Evolutionary conservation across 352 stramenopile genomes (phyloP).

Genomic region (Pilasporangium apinafurcum): DNA sequence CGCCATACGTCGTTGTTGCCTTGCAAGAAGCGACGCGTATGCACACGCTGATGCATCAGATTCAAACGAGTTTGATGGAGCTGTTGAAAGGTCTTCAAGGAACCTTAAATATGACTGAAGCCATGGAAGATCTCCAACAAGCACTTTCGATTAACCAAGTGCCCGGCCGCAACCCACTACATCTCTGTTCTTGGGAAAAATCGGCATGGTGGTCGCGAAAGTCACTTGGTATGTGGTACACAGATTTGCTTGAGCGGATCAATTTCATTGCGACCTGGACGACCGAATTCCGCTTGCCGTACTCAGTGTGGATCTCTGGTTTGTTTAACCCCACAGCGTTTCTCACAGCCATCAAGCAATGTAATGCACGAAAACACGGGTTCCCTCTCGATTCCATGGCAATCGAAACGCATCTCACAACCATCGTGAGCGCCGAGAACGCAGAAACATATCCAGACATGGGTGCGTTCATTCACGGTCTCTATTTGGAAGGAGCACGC

Average conservation of each 20-base stretch:
- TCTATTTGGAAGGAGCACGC: constrained; percentile 93
- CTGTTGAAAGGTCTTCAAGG: constrained; percentile 79
- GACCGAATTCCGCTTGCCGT: constrained; percentile 56
- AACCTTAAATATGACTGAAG: constrained; percentile 83
- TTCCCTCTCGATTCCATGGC: constrained; percentile 91
- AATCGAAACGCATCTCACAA: constrained; percentile 93
- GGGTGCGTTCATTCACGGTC: constrained; percentile 91
- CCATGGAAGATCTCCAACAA: constrained; percentile 84
- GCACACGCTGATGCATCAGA: constrained; percentile 55
- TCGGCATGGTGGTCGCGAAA: constrained; percentile 86
- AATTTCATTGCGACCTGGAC: constrained; percentile 66
- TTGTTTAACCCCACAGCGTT: constrained; percentile 84
- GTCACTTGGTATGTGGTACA: constrained; percentile 70
- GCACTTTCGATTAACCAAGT: constrained; percentile 71
- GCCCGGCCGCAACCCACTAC: constrained; percentile 60
- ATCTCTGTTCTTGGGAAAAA: constrained; percentile 71
- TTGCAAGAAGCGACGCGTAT: constrained; percentile 78
- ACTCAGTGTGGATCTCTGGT: constrained; percentile 78
- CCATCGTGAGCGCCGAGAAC: constrained; percentile 44
- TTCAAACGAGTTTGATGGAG: constrained; percentile 55
- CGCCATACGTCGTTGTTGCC: constrained; percentile 79
- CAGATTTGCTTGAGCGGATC: constrained; percentile 70
- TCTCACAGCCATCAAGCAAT: constrained; percentile 81
- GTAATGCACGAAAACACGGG: constrained; percentile 77
- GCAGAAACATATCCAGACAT: constrained; percentile 69